Evolutionary conservation across 768 basidiomycete species (phyloP), one percentile per base, ranked within the genome.

Genomic region (Pulveroboletus sp.): DNA sequence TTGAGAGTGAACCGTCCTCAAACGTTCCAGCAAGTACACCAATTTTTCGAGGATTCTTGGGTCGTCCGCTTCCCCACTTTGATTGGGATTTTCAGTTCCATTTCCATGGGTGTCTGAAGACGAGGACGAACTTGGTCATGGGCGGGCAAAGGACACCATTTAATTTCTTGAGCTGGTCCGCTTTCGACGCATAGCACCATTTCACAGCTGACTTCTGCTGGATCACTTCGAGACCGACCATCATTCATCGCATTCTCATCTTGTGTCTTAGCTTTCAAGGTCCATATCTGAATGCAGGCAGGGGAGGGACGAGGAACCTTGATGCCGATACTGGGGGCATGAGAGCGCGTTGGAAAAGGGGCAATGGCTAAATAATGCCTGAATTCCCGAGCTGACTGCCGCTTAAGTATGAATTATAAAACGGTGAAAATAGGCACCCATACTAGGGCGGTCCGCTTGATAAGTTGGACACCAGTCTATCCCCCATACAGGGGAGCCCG

Each of bases 381-480:
- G 57, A 73, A 77, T 30, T 64, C 67, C 35, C 78, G 75, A 36
- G 68, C 86, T 89, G 50, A 32, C 30, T 31, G 14, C 10, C 3
- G 24, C 38, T 33, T 31, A 46, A 57, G 37, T 33, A 44, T 46
- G 36, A 11, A 8, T 18, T 30, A 35, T 15, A 6, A 18, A 17
- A 31, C 11, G 11, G 41, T 6, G 5, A 24, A 17, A 26, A 26
- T 11, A 0, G 3, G 7, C 24, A 12, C 39, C 2, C 75, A 57
- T 58, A 88, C 88, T 63, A 42, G 69, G 54, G 35, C 81, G 75
- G 43, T 83, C 82, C 32, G 76, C 70, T 18, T 73, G 67, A 52
- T 86, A 77, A 21, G 85, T 81, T 3, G 96, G 95, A 65, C 93
- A 93, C 94, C 94, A 98, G 56, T 94, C 92, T 32, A 95, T 61